Evolutionary conservation across 2,329 filamentous ascomycete species (phyloP).

Genomic region (Pseudocercospora pini-densiflorae): DNA sequence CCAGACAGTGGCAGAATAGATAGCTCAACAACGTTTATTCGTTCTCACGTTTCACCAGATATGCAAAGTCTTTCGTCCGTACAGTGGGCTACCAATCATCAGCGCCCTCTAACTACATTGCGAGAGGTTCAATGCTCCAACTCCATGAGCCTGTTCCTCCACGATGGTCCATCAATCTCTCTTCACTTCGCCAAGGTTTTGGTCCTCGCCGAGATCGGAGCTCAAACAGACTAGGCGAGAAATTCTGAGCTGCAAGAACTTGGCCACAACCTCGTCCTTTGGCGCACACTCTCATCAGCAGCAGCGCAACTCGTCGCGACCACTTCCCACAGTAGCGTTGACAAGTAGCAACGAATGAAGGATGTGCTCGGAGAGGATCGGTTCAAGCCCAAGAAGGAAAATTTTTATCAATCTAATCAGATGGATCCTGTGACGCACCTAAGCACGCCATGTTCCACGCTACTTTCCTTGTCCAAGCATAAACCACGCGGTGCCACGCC

Average conservation of each 20-base stretch:
- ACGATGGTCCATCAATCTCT: no score
- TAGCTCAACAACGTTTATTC: neutral
- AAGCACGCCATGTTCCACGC: neutral
- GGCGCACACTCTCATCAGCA: neutral
- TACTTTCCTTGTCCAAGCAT: neutral
- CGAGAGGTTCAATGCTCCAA: no score
- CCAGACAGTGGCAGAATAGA: slow-evolving; percentile 37
- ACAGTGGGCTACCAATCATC: no score
- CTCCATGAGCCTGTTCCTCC: no score
- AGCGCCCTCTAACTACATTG: no score
- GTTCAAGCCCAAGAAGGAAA: slow-evolving; percentile 1
- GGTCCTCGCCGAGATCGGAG: neutral
- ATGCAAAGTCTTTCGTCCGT: neutral
- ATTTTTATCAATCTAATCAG: slow-evolving; percentile 11
- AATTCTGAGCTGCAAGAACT: neutral
- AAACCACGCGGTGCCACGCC: neutral
- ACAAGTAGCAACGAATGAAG: neutral
- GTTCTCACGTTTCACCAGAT: no score
- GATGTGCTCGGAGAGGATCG: neutral
- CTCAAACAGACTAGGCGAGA: neutral
- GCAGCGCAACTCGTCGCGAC: neutral
- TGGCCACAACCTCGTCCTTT: neutral
- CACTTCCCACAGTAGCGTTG: neutral
- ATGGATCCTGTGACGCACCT: neutral
- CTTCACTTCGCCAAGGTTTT: neutral